Conservation (phyloP, 805 yeast genomes). For the Yarrowia hollandica region DNA sequence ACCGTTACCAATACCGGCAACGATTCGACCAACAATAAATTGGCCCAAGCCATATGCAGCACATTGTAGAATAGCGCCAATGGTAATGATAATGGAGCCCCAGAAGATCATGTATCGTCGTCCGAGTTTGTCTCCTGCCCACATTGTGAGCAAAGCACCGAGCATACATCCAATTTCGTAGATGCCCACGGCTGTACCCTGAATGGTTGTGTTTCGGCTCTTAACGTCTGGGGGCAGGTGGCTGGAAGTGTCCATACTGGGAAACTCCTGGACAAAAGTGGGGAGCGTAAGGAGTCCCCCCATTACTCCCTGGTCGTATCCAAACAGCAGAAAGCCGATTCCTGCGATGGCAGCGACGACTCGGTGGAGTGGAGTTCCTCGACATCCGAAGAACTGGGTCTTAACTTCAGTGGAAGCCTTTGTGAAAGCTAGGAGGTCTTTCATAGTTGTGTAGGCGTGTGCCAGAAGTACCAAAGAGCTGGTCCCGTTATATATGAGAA, state of each 20-base stretch:
- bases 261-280: conserved; percentile 33
- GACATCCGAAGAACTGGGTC: conserved; percentile 31
- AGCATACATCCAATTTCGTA: conserved; percentile 62
- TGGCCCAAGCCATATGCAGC: conserved; percentile 55
- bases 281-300: conserved; percentile 69
- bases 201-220: conserved; percentile 13
- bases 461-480: not conserved
- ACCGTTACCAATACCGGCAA: conserved; percentile 77
- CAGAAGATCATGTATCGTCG: conserved; percentile 61
- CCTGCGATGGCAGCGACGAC: conserved; percentile 35
- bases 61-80: conserved; percentile 67
- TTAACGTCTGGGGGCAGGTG: conserved; percentile 7
- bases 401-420: conserved; percentile 16
- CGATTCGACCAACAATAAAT: conserved; percentile 69
- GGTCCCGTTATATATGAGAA: not conserved
- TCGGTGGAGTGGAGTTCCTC: conserved; percentile 31
- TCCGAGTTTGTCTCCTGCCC: conserved; percentile 59
- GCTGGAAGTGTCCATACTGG: conserved; percentile 29
- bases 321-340: conserved; percentile 51
- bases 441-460: not conserved
- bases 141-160: conserved; percentile 31
- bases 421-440: not conserved
- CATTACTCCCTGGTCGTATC: conserved; percentile 77
- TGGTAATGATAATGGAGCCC: conserved; percentile 57
- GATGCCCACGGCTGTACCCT: conserved; percentile 19